Evolutionary conservation across 2,329 filamentous ascomycete genomes (phyloP), one percentile per base, ranked within the genome.

Genomic region (Fusarium succisae): DNA sequence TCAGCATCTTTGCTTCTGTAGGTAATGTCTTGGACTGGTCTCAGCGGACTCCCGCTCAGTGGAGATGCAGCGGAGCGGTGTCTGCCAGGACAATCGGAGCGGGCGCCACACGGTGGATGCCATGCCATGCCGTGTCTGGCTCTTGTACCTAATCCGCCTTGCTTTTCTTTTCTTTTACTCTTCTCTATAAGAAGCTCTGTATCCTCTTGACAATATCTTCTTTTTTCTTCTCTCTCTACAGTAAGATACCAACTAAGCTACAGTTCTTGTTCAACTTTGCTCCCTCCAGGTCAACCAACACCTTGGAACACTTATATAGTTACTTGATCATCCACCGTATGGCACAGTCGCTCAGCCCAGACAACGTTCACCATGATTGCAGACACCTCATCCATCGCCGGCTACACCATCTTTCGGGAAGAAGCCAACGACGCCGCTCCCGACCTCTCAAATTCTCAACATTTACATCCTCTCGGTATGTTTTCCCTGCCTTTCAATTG

Each of bases 351-450:
- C 73, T 75, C 51, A 77, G 70, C 47, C 67, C 70, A 59, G 66
- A 78, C 60, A 76, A 69, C 85, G 83, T 75, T 84, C 79, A 83
- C 60, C 79, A 84, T 84, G 82, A 83, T 82, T 79, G 74, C 74
- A 77, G 84, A 86, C 78, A 84, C 83, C 69, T 80, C 80, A 70
- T 82, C 82, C 71, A 83, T 86, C 79, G 79, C 84, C 74, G 84
- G 84, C 58, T 86, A 86, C 80, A 84, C 83, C 67, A 83, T 86
- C 70, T 84, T 81, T 77, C 84, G 83, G 78, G 83, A 84, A 76
- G 83, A 83, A 77, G 76, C 80, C 79, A 81, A 75, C 78, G 81
- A 80, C 69, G 78, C 79, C 74, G 80, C 80, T 78, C 81, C 80
- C 70, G 79, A 82, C 61, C 70, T 79, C 55, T 76, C 80, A 69